A percentile compares a stretch with the other conserved stretches of the same genome.
phyloP scores from a whole-genome alignment of 1,284 basidiomycete genomes.

The Rhizoctonia solani region DNA sequence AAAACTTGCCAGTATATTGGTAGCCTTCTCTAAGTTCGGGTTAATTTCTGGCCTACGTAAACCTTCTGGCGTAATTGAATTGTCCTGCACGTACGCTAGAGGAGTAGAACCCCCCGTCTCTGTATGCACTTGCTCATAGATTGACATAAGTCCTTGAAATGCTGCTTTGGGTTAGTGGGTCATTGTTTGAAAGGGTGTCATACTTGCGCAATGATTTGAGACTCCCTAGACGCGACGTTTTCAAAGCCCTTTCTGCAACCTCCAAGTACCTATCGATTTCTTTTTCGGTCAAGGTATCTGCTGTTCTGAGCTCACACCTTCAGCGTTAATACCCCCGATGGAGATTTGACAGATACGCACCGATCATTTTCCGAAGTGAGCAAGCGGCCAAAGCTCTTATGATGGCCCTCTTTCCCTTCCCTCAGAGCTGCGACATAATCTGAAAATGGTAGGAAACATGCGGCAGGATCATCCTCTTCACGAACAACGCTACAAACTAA shows the following conservation, averaged over 20 bases:
- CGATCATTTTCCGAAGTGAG: neutral
- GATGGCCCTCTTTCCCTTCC: constrained; percentile 45
- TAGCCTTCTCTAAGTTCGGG: neutral
- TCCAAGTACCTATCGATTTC: constrained; percentile 68
- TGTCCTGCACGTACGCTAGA: constrained; percentile 45
- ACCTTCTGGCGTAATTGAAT: constrained; percentile 2
- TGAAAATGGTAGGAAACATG: constrained; percentile 60
- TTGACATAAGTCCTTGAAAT: constrained; percentile 7
- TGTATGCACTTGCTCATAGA: constrained; percentile 1
- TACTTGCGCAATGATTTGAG: constrained; percentile 7
- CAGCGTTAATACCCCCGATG: neutral
- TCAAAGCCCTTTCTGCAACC: constrained; percentile 64
- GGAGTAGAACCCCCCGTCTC: constrained; percentile 48
- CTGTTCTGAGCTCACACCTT: constrained; percentile 50
- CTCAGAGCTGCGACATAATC: constrained; percentile 59
- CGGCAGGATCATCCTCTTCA: constrained; percentile 59
- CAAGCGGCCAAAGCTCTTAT: neutral
- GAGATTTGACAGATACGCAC: neutral
- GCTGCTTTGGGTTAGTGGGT: neutral
- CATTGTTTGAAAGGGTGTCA: neutral
- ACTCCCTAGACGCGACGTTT: neutral
- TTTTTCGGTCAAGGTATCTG: constrained; percentile 57
- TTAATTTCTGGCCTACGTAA: neutral
- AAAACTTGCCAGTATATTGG: neutral
- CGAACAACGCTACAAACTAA: constrained; percentile 10